Evolutionary conservation across 1,139 yeast species (phyloP), one percentile per base, ranked within the genome.

Genomic region (Blastobotrys raffinosifermentans): DNA sequence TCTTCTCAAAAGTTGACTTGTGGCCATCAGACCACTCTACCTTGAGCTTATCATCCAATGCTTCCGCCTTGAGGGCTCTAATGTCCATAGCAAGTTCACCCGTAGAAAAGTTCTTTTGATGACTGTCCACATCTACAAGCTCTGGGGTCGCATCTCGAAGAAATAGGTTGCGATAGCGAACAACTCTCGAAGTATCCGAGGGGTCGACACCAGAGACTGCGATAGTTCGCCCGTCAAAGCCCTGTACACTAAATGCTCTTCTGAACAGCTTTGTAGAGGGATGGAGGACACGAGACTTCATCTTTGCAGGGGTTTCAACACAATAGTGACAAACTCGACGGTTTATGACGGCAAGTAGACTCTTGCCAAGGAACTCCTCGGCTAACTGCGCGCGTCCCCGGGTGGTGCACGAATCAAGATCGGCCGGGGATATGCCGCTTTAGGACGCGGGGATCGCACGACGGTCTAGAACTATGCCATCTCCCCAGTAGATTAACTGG

Each of bases 41-140:
- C 23, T 58, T 49, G 20, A 80, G 60, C 0, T 46, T 41, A 4
- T 54, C 54, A 45, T 43, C 9, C 50, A 38, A 29, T 1, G 67
- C 51, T 7, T 44, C 34, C 16, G 75, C 54, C n/a, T 45, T 45
- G 31, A 45, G 38, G 36, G 65, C 51, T 13, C 39, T 38, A n/a
- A 57, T 34, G 10, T 47, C 46, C 2, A 41, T 32, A 2, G 60
- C 50, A 4, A 73, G 58, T 38, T 70, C 63, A 1, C 76, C 80
- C 0, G 91, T 80, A 7, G 84, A 75, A 57, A 82, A 80, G 20
- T 70, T 57, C 54, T 80, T 82, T 53, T 82, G 93, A 23, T 71
- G 69, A 0, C 86, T 71, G 20, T 60, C 57, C 2, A 67, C 64
- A 48, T 82, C 84, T 3, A 80, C 69, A 1, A 83, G 73, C 10